Evolutionary conservation across 345 rosid species (phyloP).

Genomic region (Lepidium aucheri): DNA sequence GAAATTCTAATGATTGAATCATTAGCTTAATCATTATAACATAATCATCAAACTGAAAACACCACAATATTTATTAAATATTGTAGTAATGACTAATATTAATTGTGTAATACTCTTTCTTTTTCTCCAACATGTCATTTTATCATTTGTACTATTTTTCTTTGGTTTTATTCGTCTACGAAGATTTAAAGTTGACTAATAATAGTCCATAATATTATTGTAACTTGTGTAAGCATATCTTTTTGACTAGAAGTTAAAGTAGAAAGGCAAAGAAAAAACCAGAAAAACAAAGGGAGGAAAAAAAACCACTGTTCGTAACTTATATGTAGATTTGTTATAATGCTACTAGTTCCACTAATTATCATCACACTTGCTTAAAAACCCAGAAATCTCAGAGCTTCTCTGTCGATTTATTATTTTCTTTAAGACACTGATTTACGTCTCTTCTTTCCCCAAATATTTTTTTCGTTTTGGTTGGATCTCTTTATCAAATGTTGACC

Average conservation of each 20-base stretch:
- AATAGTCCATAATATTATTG: background rate
- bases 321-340: background rate
- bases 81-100: too few relatives aligned
- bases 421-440: background rate
- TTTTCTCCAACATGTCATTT: too few relatives aligned
- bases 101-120: too few relatives aligned
- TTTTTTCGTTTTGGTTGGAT: background rate
- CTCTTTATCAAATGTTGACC: constrained; percentile 24
- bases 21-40: too few relatives aligned
- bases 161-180: background rate
- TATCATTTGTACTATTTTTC: too few relatives aligned
- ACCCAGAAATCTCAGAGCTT: constrained; percentile 9
- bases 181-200: constrained; percentile 6
- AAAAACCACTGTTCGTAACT: constrained; percentile 1
- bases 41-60: too few relatives aligned
- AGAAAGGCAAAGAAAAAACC: background rate
- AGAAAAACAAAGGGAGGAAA: background rate
- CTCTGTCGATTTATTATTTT: background rate
- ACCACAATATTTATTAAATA: too few relatives aligned
- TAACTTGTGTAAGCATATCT: too few relatives aligned
- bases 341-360: background rate
- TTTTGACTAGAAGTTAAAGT: background rate
- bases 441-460: background rate
- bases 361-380: constrained; percentile 9
- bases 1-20: too few relatives aligned